Evolutionary conservation across 2,329 filamentous ascomycete species (phyloP), one percentile per base, ranked within the genome.

Genomic region (Allantophomopsis cytisporea): DNA sequence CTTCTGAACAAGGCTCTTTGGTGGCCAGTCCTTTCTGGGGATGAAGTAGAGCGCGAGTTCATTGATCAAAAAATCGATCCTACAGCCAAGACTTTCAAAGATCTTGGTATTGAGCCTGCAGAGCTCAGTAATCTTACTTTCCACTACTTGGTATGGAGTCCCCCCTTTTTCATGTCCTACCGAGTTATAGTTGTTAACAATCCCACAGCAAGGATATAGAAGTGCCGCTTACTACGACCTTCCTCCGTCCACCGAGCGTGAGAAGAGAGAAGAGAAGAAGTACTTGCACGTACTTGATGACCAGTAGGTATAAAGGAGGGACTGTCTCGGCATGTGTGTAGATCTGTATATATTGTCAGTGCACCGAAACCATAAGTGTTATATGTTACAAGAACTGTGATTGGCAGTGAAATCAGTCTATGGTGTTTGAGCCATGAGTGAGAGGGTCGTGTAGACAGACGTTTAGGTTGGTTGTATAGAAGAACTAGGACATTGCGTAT

Each of bases 201-300:
- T 49, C 56, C 34, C 49, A 49, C 51, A 89, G 84, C 83, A 93
- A 83, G 82, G 79, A 60, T 95, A 85, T 71, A 82, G 91, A 58
- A 89, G 83, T 63, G 75, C 82, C 42, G 75, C 79, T 54, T 91
- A 80, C 73, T 94, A 93, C 62, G 89, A 98, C 58, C 71, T 96
- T 49, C 91, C 91, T 38, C 89, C 91, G 37, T 80, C 89, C 54
- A 95, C 89, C 28, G 89, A 95, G 66, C 83, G 82, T 62, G 91
- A 98, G 71, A 91, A 80, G 73, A 73, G 75, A 53, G 88, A 96
- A 62, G 88, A 96, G 64, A 91, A 80, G 74, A 91, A 95, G 71
- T 98, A 94, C 61, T 67, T 96, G 60, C 91, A 98, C 61, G 88
- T 98, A 45, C 67, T 86, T 57, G 85, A 94, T 59, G 81, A 91